These are phyloP conservation scores for Russula earlei DNA, from an alignment of 768 basidiomycete species.

Conservation along the genomic window DNA sequence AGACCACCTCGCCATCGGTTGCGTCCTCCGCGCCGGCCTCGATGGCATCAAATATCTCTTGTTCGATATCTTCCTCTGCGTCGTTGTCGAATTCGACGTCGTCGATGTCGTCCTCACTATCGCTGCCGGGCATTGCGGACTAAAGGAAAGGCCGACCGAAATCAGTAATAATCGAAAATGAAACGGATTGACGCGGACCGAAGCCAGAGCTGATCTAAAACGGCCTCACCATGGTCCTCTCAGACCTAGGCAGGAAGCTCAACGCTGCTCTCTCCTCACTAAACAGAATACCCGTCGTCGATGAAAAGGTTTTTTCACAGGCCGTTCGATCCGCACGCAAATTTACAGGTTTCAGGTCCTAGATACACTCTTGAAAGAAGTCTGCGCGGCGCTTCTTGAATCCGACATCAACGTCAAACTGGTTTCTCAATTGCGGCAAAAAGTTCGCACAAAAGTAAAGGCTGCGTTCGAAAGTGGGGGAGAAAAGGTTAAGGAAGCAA, in stretches of 20 bases:
- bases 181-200: slow-evolving; percentile 8
- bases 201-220: background rate
- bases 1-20: slow-evolving; percentile 64
- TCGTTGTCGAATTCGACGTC: slow-evolving; percentile 31
- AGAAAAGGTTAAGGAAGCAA: slow-evolving; percentile 71
- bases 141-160: slow-evolving; percentile 33
- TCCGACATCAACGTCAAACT: slow-evolving; percentile 98
- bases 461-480: slow-evolving; percentile 57
- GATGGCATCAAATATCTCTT: slow-evolving; percentile 46
- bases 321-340: background rate
- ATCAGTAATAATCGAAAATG: background rate
- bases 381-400: slow-evolving; percentile 87
- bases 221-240: slow-evolving; percentile 69
- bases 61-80: slow-evolving; percentile 18
- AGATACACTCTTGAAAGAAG: slow-evolving; percentile 90
- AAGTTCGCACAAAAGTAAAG: slow-evolving; percentile 87
- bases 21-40: slow-evolving; percentile 45
- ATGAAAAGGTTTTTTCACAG: slow-evolving; percentile 64
- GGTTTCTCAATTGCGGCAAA: slow-evolving; percentile 75
- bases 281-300: slow-evolving; percentile 75
- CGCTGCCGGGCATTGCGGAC: slow-evolving; percentile 33
- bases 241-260: slow-evolving; percentile 88
- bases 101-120: slow-evolving; percentile 43
- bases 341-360: slow-evolving; percentile 53
- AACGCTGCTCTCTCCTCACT: slow-evolving; percentile 90